Evolutionary conservation across 352 stramenopile species (phyloP).

Genomic region (Pelagophyceae sp.): DNA sequence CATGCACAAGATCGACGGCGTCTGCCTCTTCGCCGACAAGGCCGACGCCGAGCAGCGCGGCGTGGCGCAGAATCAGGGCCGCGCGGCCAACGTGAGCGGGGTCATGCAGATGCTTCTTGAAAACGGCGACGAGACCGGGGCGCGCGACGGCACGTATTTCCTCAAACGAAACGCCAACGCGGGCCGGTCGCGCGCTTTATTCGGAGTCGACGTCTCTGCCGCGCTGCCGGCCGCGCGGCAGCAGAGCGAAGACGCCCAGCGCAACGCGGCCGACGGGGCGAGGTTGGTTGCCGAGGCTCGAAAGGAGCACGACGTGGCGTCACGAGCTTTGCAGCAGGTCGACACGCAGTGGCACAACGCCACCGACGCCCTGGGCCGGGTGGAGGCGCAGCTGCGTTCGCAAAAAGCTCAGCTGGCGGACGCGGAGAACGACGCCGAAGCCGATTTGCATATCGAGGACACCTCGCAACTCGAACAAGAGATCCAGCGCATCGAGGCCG

Average conservation of each 20-base stretch:
- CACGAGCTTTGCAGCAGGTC: slow-evolving; percentile 24
- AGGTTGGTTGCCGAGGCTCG: not conserved
- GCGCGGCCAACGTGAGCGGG: not conserved
- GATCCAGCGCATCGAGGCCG: slow-evolving; percentile 30
- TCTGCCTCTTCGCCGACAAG: slow-evolving; percentile 44
- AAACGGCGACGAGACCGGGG: slow-evolving; percentile 17
- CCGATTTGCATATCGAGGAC: slow-evolving; percentile 44
- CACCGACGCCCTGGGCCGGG: not conserved
- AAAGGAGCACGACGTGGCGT: not conserved
- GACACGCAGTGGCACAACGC: slow-evolving; percentile 2
- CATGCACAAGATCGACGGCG: slow-evolving; percentile 45
- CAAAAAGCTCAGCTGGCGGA: slow-evolving; percentile 9
- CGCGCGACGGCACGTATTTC: slow-evolving; percentile 1
- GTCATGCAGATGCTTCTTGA: not conserved
- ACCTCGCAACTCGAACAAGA: slow-evolving; percentile 47
- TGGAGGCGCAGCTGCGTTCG: slow-evolving; percentile 20
- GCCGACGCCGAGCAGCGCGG: slow-evolving; percentile 43
- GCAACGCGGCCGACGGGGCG: too few relatives aligned
- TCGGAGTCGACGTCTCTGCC: slow-evolving; percentile 17
- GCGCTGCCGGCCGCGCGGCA: not conserved
- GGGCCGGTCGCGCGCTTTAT: not conserved
- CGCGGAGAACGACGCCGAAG: not conserved
- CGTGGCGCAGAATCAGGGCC: slow-evolving; percentile 30
- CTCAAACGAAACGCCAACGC: slow-evolving; percentile 1
- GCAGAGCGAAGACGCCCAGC: not conserved